Percentiles rank a stretch among this genome's conserved stretches.
These are phyloP conservation scores for Globisporangium emineosum DNA, from an alignment of 352 stramenopile species.

Conservation along the genomic window DNA sequence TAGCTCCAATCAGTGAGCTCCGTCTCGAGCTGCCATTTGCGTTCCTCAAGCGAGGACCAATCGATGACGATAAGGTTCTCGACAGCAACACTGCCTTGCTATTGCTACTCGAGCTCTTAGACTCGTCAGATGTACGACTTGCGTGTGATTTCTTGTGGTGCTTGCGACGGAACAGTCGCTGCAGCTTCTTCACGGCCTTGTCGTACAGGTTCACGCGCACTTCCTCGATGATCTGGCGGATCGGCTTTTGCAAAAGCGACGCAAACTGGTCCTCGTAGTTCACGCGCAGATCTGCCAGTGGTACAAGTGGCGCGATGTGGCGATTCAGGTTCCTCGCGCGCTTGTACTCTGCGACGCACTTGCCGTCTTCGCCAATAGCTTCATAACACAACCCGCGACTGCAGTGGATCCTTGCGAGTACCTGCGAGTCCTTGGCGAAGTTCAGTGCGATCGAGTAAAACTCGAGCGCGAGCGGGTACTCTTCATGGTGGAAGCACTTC, in stretches of 20 bases:
- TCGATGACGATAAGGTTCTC: not conserved
- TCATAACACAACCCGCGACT: conserved; percentile 59
- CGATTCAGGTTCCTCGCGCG: conserved; percentile 63
- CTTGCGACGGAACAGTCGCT: conserved; percentile 59
- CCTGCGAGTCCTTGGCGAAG: conserved; percentile 62
- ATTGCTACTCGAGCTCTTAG: not conserved
- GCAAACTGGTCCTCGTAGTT: conserved; percentile 48
- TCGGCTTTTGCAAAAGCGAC: conserved; percentile 39
- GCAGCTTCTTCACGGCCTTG: conserved; percentile 48
- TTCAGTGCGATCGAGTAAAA: conserved; percentile 57
- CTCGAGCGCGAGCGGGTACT: conserved; percentile 57
- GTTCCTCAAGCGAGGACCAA: not conserved
- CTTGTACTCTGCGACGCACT: conserved; percentile 63
- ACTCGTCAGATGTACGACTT: not conserved
- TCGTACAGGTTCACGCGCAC: conserved; percentile 62
- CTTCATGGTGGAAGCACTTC: conserved; percentile 67
- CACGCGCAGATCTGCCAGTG: conserved; percentile 37
- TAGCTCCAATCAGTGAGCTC: not conserved
- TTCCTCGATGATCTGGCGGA: conserved; percentile 50
- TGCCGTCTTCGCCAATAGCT: conserved; percentile 39
- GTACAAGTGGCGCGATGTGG: conserved; percentile 41
- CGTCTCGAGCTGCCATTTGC: not conserved
- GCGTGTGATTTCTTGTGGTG: conserved; percentile 13
- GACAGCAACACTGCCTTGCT: not conserved
- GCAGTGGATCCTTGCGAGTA: conserved; percentile 51